A percentile compares a stretch with the other conserved stretches of the same genome.
Conservation (phyloP, 345 rosid species). For the Eucalyptus camaldulensis region DNA sequence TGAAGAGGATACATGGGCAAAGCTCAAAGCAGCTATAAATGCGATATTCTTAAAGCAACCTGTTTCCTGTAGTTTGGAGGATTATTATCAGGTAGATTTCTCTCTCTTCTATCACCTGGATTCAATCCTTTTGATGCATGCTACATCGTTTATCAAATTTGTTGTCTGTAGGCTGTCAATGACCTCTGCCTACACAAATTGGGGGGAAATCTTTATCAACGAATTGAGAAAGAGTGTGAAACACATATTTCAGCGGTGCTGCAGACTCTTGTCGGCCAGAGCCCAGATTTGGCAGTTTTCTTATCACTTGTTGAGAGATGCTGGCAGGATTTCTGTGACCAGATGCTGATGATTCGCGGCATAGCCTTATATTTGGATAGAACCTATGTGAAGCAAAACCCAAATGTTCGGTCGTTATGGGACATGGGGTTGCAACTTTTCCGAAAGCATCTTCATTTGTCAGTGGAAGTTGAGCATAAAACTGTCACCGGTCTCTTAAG, state of each 20-base stretch:
- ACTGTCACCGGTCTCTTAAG: constrained; percentile 88
- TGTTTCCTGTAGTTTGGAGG: constrained; percentile 63
- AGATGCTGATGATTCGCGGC: constrained; percentile 93
- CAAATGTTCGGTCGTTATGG: constrained; percentile 82
- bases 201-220: constrained; percentile 83
- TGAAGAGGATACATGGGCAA: constrained; percentile 91
- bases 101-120: background rate
- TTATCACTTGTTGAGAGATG: constrained; percentile 85
- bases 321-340: constrained; percentile 94
- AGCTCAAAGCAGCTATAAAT: constrained; percentile 78
- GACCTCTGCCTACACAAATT: constrained; percentile 84
- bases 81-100: constrained; percentile 64
- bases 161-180: constrained; percentile 64
- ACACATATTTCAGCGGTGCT: constrained; percentile 65
- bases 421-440: constrained; percentile 99
- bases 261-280: constrained; percentile 80
- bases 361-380: constrained; percentile 92
- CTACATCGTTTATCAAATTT: background rate
- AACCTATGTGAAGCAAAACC: constrained; percentile 84
- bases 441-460: constrained; percentile 73
- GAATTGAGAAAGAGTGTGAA: constrained; percentile 87
- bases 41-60: constrained; percentile 87
- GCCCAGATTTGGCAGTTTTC: constrained; percentile 89
- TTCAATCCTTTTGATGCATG: background rate
- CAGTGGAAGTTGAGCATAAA: constrained; percentile 88